Evolutionary conservation across 1,139 yeast species (phyloP).

Genomic region (Kurtzmaniella quercitrusa): DNA sequence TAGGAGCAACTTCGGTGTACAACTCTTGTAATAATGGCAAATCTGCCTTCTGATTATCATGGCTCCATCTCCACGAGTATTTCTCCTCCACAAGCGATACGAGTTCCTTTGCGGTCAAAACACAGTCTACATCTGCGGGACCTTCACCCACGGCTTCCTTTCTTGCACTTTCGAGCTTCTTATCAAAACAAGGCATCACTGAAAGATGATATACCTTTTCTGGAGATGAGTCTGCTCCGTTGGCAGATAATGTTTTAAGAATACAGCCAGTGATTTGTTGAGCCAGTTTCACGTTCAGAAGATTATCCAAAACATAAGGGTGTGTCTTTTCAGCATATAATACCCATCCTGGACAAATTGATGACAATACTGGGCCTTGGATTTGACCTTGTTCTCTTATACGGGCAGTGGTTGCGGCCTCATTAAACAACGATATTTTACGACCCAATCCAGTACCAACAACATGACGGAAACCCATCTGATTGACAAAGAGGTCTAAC

Average conservation of each 20-base stretch:
- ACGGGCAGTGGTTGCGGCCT: constrained; percentile 46
- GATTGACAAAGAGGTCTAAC: constrained; percentile 50
- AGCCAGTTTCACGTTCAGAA: constrained; percentile 74
- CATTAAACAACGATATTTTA: constrained; percentile 59
- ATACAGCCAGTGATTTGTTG: constrained; percentile 89
- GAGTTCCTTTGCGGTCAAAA: constrained; percentile 85
- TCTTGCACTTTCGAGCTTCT: constrained; percentile 90
- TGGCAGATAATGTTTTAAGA: constrained; percentile 49
- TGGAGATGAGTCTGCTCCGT: constrained; percentile 11
- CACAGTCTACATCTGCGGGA: constrained; percentile 80
- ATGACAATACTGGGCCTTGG: constrained; percentile 49
- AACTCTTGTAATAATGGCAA: neutral
- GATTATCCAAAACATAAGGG: constrained; percentile 65
- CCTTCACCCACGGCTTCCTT: constrained; percentile 47
- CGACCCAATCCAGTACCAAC: constrained; percentile 88
- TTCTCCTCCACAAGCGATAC: constrained; percentile 54
- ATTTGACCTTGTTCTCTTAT: constrained; percentile 14
- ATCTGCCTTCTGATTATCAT: constrained; percentile 11
- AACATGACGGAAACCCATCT: constrained; percentile 67
- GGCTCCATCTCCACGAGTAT: constrained; percentile 9
- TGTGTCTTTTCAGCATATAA: constrained; percentile 94
- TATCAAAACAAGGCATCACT: constrained; percentile 96
- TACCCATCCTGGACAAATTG: constrained; percentile 96
- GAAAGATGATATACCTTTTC: constrained; percentile 67
- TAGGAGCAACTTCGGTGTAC: constrained; percentile 43